Evolutionary conservation across 2,329 filamentous ascomycete genomes (phyloP).

Genomic region (Sarocladium kiliense): DNA sequence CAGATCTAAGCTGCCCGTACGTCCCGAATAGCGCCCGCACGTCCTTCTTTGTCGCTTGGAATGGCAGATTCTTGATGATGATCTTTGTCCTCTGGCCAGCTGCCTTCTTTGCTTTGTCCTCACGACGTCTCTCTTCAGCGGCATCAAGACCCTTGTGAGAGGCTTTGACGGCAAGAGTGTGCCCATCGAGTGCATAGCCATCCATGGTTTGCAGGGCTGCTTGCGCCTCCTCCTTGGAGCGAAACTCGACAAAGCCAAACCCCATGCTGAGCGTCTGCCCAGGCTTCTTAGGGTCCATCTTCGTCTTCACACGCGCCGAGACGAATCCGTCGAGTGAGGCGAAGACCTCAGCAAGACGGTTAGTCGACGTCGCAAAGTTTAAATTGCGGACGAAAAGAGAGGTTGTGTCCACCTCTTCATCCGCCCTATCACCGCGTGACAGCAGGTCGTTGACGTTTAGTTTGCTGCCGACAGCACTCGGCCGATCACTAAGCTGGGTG

Average conservation of each 20-base stretch:
- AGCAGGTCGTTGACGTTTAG: conserved; percentile 8
- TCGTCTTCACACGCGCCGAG: conserved; percentile 87
- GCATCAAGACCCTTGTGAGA: conserved; percentile 86
- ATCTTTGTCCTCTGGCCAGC: conserved; percentile 81
- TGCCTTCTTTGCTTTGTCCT: conserved; percentile 77
- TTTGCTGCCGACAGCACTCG: conserved; percentile 12
- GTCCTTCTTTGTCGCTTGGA: conserved; percentile 92
- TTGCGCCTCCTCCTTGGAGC: conserved; percentile 69
- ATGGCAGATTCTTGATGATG: conserved; percentile 96
- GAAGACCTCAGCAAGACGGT: conserved; percentile 72
- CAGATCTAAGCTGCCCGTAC: conserved; percentile 87
- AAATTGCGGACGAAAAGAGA: conserved; percentile 92
- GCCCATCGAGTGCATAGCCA: conserved; percentile 78
- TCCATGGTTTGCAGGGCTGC: conserved; percentile 83
- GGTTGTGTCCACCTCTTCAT: conserved; percentile 57
- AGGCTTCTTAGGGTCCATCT: conserved; percentile 84
- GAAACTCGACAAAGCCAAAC: conserved; percentile 92
- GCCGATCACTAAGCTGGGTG: conserved; percentile 19
- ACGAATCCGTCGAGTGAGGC: conserved; percentile 80
- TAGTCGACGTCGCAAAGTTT: conserved; percentile 82
- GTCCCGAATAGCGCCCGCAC: conserved; percentile 78
- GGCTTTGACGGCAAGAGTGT: conserved; percentile 77
- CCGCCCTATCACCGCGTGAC: conserved; percentile 31
- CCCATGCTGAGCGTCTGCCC: conserved; percentile 92
- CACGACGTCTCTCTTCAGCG: conserved; percentile 76